phyloP scores from a whole-genome alignment of 2,329 filamentous ascomycete genomes.

The Mycosphaerella arachidis region DNA sequence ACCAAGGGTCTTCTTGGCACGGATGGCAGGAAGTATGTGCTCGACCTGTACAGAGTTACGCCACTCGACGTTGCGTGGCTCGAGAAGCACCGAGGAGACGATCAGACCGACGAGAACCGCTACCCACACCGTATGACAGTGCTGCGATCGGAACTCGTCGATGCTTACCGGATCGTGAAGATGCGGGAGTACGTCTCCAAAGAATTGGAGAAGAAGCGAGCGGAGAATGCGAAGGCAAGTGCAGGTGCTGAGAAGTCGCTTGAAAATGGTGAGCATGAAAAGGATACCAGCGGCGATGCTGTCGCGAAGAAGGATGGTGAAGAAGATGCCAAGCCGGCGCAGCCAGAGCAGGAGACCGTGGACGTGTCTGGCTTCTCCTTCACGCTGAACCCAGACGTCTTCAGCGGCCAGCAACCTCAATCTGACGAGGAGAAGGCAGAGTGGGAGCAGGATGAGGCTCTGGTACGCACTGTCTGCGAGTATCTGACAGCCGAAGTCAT shows the following conservation, averaged over 20 bases:
- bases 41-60: constrained; percentile 91
- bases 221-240: constrained; percentile 22
- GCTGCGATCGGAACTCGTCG: constrained; percentile 81
- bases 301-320: constrained; percentile 28
- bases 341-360: constrained; percentile 59
- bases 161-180: constrained; percentile 76
- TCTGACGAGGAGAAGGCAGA: constrained; percentile 85
- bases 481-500: constrained; percentile 74
- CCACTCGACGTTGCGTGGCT: constrained; percentile 88
- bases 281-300: constrained; percentile 10
- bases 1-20: constrained; percentile 97
- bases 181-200: constrained; percentile 83
- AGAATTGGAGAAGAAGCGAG: constrained; percentile 63
- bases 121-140: constrained; percentile 98
- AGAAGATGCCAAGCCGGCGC: constrained; percentile 23
- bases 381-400: constrained; percentile 88
- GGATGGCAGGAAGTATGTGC: constrained; percentile 93
- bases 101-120: constrained; percentile 47
- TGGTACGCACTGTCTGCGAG: constrained; percentile 77
- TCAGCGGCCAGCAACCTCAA: constrained; percentile 85
- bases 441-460: constrained; percentile 76
- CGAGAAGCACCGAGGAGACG: constrained; percentile 64
- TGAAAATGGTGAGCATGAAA: constrained; percentile 16
- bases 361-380: constrained; percentile 86
- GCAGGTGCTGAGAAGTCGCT: constrained; percentile 21